Percentiles rank a stretch among this genome's conserved stretches.
These are phyloP conservation scores for Cyclotella choctawhatcheeana DNA, from an alignment of 108 stramenopile species.

Conservation along the genomic window DNA sequence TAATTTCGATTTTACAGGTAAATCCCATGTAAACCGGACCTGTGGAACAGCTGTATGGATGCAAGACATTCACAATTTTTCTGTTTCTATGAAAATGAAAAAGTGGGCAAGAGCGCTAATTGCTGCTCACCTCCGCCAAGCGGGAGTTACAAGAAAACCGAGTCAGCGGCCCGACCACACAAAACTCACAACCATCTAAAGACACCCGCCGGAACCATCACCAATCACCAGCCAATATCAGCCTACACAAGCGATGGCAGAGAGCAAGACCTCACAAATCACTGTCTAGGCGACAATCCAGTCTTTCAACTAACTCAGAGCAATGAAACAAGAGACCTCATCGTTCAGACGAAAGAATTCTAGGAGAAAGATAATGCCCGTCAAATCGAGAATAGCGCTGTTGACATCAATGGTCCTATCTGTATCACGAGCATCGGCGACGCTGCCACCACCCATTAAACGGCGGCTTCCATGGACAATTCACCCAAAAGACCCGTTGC, in stretches of 20 bases:
- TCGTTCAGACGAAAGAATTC: background rate
- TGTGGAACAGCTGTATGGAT: no score
- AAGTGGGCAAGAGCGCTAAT: no score
- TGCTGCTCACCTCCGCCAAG: no score
- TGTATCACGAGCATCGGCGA: slow-evolving; percentile 26
- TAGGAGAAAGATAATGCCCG: slow-evolving; percentile 15
- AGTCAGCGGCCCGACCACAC: background rate
- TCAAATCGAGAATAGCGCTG: slow-evolving; percentile 24
- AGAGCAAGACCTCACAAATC: no score
- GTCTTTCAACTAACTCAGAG: no score
- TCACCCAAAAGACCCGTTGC: slow-evolving; percentile 3
- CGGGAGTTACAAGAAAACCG: no score
- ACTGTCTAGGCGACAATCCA: no score
- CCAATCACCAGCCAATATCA: background rate
- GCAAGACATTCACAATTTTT: no score
- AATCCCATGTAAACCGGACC: no score
- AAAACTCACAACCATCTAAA: no score
- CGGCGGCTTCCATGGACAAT: slow-evolving; percentile 16
- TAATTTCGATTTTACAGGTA: no score
- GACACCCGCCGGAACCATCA: background rate
- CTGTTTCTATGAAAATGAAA: no score
- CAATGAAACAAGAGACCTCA: slow-evolving; percentile 1
- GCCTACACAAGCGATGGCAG: background rate
- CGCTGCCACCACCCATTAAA: slow-evolving; percentile 26
- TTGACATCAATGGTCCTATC: slow-evolving; percentile 33